phyloP scores from a whole-genome alignment of 495 filamentous ascomycete genomes.

The Lasiosphaeris hirsuta region DNA sequence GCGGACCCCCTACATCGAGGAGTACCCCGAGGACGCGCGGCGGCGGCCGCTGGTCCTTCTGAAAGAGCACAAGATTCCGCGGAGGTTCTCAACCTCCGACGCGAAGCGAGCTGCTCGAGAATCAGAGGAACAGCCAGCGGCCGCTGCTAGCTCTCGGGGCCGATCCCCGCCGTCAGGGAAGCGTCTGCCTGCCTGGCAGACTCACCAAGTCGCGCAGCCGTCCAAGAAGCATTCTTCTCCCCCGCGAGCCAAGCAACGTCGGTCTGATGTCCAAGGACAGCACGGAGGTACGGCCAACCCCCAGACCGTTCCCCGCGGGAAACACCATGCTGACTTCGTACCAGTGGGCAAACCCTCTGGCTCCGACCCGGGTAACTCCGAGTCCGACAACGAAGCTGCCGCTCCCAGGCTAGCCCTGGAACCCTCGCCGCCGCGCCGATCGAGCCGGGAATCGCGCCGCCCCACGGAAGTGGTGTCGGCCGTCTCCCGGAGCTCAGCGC shows the following conservation, averaged over 20 bases:
- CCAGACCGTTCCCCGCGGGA: neutral
- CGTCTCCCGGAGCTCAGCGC: constrained; percentile 16
- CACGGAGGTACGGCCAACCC: constrained; percentile 1
- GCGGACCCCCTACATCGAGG: constrained; percentile 29
- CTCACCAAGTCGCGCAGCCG: constrained; percentile 5
- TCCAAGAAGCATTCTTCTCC: constrained; percentile 3
- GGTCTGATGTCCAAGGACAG: neutral
- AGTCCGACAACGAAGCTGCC: constrained; percentile 7
- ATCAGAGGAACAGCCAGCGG: constrained; percentile 11
- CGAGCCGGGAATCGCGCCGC: neutral
- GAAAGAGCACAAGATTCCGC: constrained; percentile 27
- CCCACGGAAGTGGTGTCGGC: neutral
- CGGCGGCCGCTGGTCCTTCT: constrained; percentile 21
- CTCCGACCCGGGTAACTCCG: constrained; percentile 1
- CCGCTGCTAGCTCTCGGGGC: constrained; percentile 11
- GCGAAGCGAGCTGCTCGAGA: constrained; percentile 13
- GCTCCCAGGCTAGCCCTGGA: neutral
- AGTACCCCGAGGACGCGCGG: constrained; percentile 24
- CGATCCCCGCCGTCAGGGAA: constrained; percentile 22
- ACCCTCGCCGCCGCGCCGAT: constrained; percentile 2
- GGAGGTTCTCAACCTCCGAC: constrained; percentile 21
- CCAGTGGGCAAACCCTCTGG: constrained; percentile 6
- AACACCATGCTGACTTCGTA: neutral
- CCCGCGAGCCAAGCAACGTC: neutral
- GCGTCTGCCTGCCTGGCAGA: constrained; percentile 7